phyloP scores from a whole-genome alignment of 192 early-diverging fungal species.

The Geosiphon pyriformis region DNA sequence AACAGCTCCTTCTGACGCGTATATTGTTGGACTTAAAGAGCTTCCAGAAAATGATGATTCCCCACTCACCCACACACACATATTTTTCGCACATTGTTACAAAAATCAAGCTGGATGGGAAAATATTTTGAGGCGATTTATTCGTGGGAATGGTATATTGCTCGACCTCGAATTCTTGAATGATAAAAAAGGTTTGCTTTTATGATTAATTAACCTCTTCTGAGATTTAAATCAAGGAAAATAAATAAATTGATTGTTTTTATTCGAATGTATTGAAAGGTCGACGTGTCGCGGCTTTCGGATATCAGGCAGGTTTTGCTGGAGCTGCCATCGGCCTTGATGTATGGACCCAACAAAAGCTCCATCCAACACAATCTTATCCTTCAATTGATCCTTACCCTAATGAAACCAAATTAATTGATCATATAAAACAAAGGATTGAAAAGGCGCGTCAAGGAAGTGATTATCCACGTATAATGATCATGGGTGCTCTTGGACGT shows the following conservation, averaged over 20 bases:
- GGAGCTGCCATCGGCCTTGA: slow-evolving; percentile 89
- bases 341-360: slow-evolving; percentile 82
- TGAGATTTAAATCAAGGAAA: slow-evolving; percentile 1
- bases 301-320: slow-evolving; percentile 95
- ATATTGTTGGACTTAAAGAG: slow-evolving; percentile 95
- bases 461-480: slow-evolving; percentile 75
- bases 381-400: slow-evolving; percentile 77
- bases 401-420: slow-evolving; percentile 75
- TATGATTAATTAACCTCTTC: too few relatives aligned
- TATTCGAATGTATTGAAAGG: slow-evolving; percentile 32
- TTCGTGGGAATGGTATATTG: slow-evolving; percentile 77
- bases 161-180: slow-evolving; percentile 94
- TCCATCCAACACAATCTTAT: slow-evolving; percentile 51
- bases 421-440: slow-evolving; percentile 60
- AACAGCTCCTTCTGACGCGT: slow-evolving; percentile 84
- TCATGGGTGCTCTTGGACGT: slow-evolving; percentile 96
- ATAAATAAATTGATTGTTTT: background rate
- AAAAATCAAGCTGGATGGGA: slow-evolving; percentile 94
- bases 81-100: slow-evolving; percentile 99
- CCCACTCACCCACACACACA: slow-evolving; percentile 87
- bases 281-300: slow-evolving; percentile 93
- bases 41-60: slow-evolving; percentile 88
- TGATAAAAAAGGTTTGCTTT: slow-evolving; percentile 54
- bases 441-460: slow-evolving; percentile 51
- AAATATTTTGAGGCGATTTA: slow-evolving; percentile 80